Percentiles rank a stretch among this genome's conserved stretches.
These are phyloP conservation scores for Cladosporium colombiae DNA, from an alignment of 2,329 filamentous ascomycete species.

Conservation along the genomic window DNA sequence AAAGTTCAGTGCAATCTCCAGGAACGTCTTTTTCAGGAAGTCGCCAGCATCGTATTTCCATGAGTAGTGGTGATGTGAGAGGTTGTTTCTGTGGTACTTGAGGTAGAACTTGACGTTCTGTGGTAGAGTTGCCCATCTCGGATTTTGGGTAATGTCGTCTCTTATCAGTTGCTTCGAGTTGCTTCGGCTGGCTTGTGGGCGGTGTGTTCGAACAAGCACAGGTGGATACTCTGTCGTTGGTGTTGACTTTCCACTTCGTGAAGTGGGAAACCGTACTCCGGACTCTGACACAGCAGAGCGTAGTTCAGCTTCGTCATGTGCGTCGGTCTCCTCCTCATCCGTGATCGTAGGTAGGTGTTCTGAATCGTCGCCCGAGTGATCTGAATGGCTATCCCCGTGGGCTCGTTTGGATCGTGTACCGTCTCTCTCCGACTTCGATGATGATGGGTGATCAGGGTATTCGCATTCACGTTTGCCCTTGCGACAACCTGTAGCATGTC, in stretches of 20 bases:
- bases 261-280: slow-evolving; percentile 1
- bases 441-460: slow-evolving; percentile 72
- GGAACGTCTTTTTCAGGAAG: slow-evolving; percentile 72
- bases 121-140: slow-evolving; percentile 35
- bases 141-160: slow-evolving; percentile 28
- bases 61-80: slow-evolving; percentile 82
- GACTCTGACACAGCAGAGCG: slow-evolving; percentile 29
- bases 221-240: slow-evolving; percentile 54
- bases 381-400: slow-evolving; percentile 49
- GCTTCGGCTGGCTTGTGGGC: slow-evolving; percentile 26
- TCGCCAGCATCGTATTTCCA: slow-evolving; percentile 68
- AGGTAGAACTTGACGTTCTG: slow-evolving; percentile 77
- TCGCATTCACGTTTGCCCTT: slow-evolving; percentile 90
- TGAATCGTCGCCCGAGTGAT: slow-evolving; percentile 54
- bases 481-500: slow-evolving; percentile 65
- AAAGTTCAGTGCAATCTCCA: slow-evolving; percentile 71
- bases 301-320: slow-evolving; percentile 32
- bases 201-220: slow-evolving; percentile 31
- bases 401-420: slow-evolving; percentile 48
- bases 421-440: slow-evolving; percentile 50
- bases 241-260: slow-evolving; percentile 51
- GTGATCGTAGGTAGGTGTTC: slow-evolving; percentile 47
- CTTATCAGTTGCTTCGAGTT: slow-evolving; percentile 28
- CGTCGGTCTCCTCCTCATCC: slow-evolving; percentile 50
- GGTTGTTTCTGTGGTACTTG: slow-evolving; percentile 72